Evolutionary conservation across 2,329 filamentous ascomycete genomes (phyloP).

Genomic region (Tolypocladium tropicale): DNA sequence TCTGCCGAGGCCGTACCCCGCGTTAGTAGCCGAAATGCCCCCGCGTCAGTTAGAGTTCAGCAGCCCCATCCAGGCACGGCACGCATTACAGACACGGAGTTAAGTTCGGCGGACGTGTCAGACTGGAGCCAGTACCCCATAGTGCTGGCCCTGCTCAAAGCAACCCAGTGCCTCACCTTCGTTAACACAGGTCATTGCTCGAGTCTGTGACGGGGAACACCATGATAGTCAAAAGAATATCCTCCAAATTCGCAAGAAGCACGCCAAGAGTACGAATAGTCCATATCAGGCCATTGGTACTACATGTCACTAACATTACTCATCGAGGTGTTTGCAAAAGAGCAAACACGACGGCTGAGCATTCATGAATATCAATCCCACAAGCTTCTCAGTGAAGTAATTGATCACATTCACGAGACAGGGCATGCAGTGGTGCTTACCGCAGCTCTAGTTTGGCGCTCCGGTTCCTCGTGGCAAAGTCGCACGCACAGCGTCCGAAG

Average conservation of each 20-base stretch:
- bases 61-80: neutral
- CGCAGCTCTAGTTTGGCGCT: constrained; percentile 12
- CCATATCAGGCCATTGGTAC: no score
- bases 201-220: neutral
- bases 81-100: no score
- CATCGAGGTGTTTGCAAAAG: neutral
- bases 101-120: no score
- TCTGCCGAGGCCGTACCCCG: neutral
- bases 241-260: neutral
- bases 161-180: neutral
- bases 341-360: constrained; percentile 9
- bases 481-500: constrained; percentile 11
- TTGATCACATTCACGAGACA: neutral
- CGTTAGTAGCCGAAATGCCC: neutral
- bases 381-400: constrained; percentile 14
- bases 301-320: neutral
- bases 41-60: neutral
- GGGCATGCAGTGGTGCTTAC: neutral
- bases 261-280: neutral
- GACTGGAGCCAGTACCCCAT: no score
- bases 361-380: constrained; percentile 19
- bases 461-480: constrained; percentile 12
- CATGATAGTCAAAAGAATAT: neutral
- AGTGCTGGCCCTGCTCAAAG: neutral
- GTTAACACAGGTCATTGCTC: neutral